Evolutionary conservation across 768 basidiomycete species (phyloP).

Genomic region (Tricholoma saponaceum): DNA sequence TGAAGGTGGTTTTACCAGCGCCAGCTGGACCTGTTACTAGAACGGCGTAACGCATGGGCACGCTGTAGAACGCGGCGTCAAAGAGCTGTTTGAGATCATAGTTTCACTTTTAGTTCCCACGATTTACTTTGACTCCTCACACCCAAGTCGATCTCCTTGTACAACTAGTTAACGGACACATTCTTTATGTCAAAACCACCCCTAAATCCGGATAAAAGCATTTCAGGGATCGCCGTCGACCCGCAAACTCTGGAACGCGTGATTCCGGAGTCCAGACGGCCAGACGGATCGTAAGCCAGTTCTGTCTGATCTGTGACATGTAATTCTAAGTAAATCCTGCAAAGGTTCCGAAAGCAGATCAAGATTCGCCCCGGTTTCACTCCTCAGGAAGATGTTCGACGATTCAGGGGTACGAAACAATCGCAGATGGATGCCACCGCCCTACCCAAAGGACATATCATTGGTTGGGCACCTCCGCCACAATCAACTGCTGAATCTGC

Average conservation of each 20-base stretch:
- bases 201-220: constrained; percentile 63
- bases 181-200: constrained; percentile 70
- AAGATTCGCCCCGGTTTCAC: constrained; percentile 93
- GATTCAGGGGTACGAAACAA: constrained; percentile 78
- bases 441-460: constrained; percentile 75
- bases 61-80: not conserved
- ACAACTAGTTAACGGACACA: not conserved
- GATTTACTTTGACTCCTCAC: constrained; percentile 4
- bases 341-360: constrained; percentile 79
- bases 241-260: constrained; percentile 85
- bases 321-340: constrained; percentile 13
- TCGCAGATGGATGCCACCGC: constrained; percentile 61
- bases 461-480: constrained; percentile 73
- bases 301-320: constrained; percentile 6
- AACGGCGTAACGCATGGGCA: constrained; percentile 79
- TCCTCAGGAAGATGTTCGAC: constrained; percentile 89
- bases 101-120: constrained; percentile 12
- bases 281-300: constrained; percentile 77
- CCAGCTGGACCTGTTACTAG: constrained; percentile 95
- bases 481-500: constrained; percentile 33
- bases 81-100: not conserved
- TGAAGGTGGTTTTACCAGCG: constrained; percentile 96
- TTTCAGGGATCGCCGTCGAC: constrained; percentile 80
- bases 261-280: constrained; percentile 76
- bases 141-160: not conserved